These are phyloP conservation scores for Salix udensis DNA, from an alignment of 345 rosid genomes.

Conservation along the genomic window DNA sequence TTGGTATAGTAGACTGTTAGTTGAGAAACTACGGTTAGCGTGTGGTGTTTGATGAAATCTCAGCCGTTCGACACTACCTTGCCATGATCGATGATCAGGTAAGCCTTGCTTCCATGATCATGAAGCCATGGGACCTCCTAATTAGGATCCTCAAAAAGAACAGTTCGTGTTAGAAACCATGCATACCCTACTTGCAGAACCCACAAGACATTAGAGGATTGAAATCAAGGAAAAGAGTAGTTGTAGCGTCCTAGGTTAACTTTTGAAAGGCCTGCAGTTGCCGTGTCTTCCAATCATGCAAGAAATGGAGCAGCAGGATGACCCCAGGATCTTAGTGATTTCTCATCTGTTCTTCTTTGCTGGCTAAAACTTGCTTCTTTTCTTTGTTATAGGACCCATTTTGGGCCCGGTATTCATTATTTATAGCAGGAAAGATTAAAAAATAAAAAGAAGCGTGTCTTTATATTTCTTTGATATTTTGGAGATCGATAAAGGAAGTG, in stretches of 20 bases:
- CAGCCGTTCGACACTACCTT: neutral
- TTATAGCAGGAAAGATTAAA: neutral
- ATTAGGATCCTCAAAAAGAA: slow-evolving; percentile 11
- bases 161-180: neutral
- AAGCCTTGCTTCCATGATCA: neutral
- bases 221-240: slow-evolving; percentile 11
- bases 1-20: neutral
- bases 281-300: slow-evolving; percentile 15
- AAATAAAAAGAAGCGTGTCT: slow-evolving; percentile 11
- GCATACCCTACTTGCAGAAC: neutral
- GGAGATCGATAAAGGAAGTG: neutral
- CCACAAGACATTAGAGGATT: neutral
- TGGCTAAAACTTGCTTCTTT: neutral
- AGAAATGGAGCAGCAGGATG: slow-evolving; percentile 4
- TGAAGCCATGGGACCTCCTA: neutral
- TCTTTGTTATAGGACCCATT: neutral
- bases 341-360: slow-evolving; percentile 6
- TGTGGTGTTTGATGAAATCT: neutral
- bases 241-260: neutral
- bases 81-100: neutral
- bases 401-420: neutral
- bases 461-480: neutral
- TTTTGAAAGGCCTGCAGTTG: neutral
- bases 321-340: slow-evolving; percentile 13
- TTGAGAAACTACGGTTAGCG: neutral